Evolutionary conservation across 2,329 filamentous ascomycete genomes (phyloP).

Genomic region (Remersonia thermophila): DNA sequence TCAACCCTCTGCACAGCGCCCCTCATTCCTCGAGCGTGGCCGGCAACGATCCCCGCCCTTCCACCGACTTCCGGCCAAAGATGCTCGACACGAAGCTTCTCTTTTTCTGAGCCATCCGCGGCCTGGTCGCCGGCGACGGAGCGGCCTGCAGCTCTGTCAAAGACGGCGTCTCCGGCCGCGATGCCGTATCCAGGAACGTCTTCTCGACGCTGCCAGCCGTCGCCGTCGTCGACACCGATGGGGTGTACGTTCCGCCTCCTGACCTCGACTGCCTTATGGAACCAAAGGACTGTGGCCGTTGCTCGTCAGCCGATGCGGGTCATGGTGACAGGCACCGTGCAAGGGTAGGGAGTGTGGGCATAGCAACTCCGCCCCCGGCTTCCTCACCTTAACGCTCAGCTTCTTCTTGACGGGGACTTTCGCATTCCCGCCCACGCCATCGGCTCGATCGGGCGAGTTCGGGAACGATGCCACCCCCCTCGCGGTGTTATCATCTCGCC

Average conservation of each 20-base stretch:
- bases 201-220: constrained; percentile 15
- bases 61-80: constrained; percentile 24
- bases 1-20: no score
- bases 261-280: constrained; percentile 5
- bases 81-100: constrained; percentile 36
- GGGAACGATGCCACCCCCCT: background rate
- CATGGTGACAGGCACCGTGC: no score
- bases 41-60: constrained; percentile 8
- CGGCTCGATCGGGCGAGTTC: background rate
- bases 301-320: no score
- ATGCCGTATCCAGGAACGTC: background rate
- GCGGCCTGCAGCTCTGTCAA: constrained; percentile 12
- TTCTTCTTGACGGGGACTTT: constrained; percentile 20
- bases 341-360: no score
- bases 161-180: constrained; percentile 7
- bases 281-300: constrained; percentile 10
- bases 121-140: no score
- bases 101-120: constrained; percentile 22
- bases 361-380: no score
- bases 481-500: background rate
- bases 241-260: no score
- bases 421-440: background rate
- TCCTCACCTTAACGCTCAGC: constrained; percentile 25
- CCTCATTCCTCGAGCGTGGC: constrained; percentile 1
- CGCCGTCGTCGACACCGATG: constrained; percentile 4